Evolutionary conservation across 2,329 filamentous ascomycete genomes (phyloP).

Genomic region (Fusarium bulbicola): DNA sequence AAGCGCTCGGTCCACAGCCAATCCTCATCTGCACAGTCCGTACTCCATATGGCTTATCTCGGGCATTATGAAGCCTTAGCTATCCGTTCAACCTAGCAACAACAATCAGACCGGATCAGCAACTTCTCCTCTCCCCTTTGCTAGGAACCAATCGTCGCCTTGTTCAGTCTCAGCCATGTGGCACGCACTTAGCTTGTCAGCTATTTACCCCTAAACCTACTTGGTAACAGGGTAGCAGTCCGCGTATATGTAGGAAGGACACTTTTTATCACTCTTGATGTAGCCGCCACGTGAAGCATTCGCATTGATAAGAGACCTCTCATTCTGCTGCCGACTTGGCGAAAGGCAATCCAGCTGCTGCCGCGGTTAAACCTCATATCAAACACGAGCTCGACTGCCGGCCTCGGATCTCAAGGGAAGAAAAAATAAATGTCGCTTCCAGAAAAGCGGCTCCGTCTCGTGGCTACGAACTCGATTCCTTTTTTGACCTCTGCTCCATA

Average conservation of each 20-base stretch:
- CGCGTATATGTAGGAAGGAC: background rate
- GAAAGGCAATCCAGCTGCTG: constrained; percentile 18
- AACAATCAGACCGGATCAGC: background rate
- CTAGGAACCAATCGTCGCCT: background rate
- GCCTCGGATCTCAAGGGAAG: constrained; percentile 32
- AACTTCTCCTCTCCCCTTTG: background rate
- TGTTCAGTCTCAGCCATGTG: constrained; percentile 2
- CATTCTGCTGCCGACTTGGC: constrained; percentile 25
- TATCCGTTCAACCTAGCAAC: background rate
- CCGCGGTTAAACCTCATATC: constrained; percentile 26
- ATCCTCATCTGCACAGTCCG: constrained; percentile 17
- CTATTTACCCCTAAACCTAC: constrained; percentile 6
- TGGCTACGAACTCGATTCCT: constrained; percentile 31
- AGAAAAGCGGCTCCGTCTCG: constrained; percentile 32
- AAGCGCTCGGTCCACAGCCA: constrained; percentile 16
- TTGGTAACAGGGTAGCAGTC: constrained; percentile 3
- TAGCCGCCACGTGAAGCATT: background rate
- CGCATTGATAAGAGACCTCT: constrained; percentile 28
- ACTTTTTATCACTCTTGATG: background rate
- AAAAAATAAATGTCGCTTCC: constrained; percentile 26
- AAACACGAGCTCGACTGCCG: constrained; percentile 27
- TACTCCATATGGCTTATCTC: constrained; percentile 30
- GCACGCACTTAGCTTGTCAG: background rate
- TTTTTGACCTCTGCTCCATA: constrained; percentile 26
- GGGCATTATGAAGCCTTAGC: constrained; percentile 2